Conservation (phyloP, 306 rosid species). For the Echinosophora koreensis region DNA sequence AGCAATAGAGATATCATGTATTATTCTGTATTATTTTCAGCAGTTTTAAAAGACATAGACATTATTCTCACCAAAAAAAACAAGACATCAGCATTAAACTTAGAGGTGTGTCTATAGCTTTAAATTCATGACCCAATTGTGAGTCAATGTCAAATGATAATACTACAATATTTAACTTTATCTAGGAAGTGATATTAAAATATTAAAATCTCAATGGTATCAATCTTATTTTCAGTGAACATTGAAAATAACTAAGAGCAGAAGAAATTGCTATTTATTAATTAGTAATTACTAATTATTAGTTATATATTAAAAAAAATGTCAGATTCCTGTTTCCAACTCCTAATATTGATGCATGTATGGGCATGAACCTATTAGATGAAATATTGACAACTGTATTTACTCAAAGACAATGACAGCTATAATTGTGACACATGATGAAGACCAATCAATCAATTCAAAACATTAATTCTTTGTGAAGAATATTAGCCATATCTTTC, state of each 20-base stretch:
- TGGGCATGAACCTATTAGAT: slow-evolving; percentile 21
- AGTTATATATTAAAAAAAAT: slow-evolving; percentile 2
- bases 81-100: neutral
- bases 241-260: slow-evolving; percentile 6
- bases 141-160: neutral
- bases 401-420: slow-evolving; percentile 17
- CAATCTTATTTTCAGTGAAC: slow-evolving; percentile 35
- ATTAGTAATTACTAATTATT: neutral
- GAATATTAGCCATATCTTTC: slow-evolving; percentile 26
- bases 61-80: too few species aligned
- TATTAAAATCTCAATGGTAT: slow-evolving; percentile 33
- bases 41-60: neutral
- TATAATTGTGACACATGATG: slow-evolving; percentile 8
- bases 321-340: slow-evolving; percentile 30
- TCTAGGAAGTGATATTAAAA: slow-evolving; percentile 21
- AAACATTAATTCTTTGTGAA: neutral
- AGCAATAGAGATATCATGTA: neutral
- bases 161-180: neutral
- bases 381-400: slow-evolving; percentile 5
- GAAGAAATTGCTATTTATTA: slow-evolving; percentile 27
- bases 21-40: neutral
- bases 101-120: slow-evolving; percentile 13
- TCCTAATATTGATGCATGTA: neutral
- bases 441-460: slow-evolving; percentile 13
- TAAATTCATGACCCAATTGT: neutral